These are phyloP conservation scores for Solanum sitiens DNA, from an alignment of 257 asterid species.

Conservation along the genomic window DNA sequence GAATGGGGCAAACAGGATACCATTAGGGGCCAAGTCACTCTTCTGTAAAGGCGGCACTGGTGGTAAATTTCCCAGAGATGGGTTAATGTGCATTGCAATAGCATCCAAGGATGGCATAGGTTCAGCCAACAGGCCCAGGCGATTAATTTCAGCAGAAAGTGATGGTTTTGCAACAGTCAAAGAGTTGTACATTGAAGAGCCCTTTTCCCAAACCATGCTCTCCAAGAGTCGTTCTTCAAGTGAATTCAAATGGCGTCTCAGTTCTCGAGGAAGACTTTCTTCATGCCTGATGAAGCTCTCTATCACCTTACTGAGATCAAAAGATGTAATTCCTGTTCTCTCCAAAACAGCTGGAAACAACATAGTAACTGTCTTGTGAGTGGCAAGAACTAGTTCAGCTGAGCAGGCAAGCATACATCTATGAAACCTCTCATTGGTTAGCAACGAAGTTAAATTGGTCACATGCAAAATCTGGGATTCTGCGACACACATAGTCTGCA, in stretches of 20 bases:
- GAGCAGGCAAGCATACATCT: conserved; percentile 99
- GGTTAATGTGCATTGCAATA: conserved; percentile 66
- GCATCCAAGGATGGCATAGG: conserved; percentile 99
- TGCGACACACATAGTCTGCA: conserved; percentile 85
- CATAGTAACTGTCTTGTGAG: conserved; percentile 96
- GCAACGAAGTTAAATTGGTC: conserved; percentile 71
- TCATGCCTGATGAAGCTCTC: conserved; percentile 96
- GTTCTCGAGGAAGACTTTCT: conserved; percentile 94
- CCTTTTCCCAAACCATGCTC: conserved; percentile 98
- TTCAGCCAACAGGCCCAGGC: conserved; percentile 85
- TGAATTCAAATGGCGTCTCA: conserved; percentile 87
- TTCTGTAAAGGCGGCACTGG: conserved; percentile 38
- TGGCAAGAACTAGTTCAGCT: conserved; percentile 96
- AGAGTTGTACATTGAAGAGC: conserved; percentile 97
- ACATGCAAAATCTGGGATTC: conserved; percentile 75
- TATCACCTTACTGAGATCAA: conserved; percentile 97
- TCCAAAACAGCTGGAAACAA: conserved; percentile 92
- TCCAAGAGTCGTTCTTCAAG: conserved; percentile 93
- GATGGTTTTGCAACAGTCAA: conserved; percentile 76
- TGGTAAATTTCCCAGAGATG: conserved; percentile 38
- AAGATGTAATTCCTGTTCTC: conserved; percentile 94
- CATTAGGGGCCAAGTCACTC: conserved; percentile 53
- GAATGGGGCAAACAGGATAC: conserved; percentile 2
- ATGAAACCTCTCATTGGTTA: conserved; percentile 92
- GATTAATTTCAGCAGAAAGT: conserved; percentile 75